Evolutionary conservation across 2,329 filamentous ascomycete genomes (phyloP).

Genomic region (Colletotrichum noveboracense): DNA sequence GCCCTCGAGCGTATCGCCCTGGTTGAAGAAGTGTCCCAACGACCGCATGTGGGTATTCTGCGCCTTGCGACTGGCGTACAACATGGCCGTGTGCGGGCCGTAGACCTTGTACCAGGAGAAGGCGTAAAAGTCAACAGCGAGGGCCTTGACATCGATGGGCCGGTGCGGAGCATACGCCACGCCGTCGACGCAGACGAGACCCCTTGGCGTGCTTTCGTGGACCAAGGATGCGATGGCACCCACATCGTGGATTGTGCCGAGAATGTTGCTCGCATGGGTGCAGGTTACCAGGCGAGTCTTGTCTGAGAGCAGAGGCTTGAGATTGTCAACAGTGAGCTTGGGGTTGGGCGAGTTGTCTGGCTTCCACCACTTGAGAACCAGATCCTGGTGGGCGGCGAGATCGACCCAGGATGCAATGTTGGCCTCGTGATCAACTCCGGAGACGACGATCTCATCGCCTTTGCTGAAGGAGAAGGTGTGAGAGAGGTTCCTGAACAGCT

Average conservation of each 20-base stretch:
- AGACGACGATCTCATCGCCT: slow-evolving; percentile 73
- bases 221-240: slow-evolving; percentile 59
- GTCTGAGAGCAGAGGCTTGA: slow-evolving; percentile 63
- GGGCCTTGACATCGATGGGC: slow-evolving; percentile 67
- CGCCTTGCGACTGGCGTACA: slow-evolving; percentile 67
- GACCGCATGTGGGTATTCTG: slow-evolving; percentile 58
- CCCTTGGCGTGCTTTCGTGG: slow-evolving; percentile 51
- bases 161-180: slow-evolving; percentile 80
- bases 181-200: slow-evolving; percentile 75
- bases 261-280: slow-evolving; percentile 76
- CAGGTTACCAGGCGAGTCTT: slow-evolving; percentile 74
- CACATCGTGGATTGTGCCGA: slow-evolving; percentile 73
- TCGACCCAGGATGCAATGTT: slow-evolving; percentile 78
- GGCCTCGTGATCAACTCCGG: slow-evolving; percentile 77
- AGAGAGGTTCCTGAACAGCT: slow-evolving; percentile 76
- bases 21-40: slow-evolving; percentile 72
- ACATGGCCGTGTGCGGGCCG: slow-evolving; percentile 74
- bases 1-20: slow-evolving; percentile 61
- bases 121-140: slow-evolving; percentile 78
- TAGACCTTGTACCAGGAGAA: slow-evolving; percentile 87
- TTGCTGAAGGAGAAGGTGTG: slow-evolving; percentile 55
- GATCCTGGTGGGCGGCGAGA: slow-evolving; percentile 64
- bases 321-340: slow-evolving; percentile 60
- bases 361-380: slow-evolving; percentile 75
- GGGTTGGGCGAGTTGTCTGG: slow-evolving; percentile 56